These are phyloP conservation scores for Rugosomyces carneus DNA, from an alignment of 1,284 basidiomycete genomes.

Conservation along the genomic window DNA sequence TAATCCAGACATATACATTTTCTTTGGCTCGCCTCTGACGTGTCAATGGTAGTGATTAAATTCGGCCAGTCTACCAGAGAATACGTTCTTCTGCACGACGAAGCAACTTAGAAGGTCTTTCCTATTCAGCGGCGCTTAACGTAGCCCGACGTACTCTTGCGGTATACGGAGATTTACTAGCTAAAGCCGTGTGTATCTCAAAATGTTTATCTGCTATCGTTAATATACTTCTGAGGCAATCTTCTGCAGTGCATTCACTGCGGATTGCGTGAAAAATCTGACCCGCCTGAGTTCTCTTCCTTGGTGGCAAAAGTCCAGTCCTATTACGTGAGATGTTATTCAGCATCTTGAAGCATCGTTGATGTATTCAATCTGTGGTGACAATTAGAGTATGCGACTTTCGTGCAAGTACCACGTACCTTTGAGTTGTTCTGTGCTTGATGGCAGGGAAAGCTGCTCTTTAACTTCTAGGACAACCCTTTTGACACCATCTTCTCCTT, in stretches of 20 bases:
- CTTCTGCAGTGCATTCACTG: no score
- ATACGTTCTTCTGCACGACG: slow-evolving; percentile 86
- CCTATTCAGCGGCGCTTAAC: not conserved
- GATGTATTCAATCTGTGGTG: no score
- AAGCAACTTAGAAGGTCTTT: slow-evolving; percentile 38
- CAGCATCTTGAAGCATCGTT: no score
- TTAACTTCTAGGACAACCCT: slow-evolving; percentile 20
- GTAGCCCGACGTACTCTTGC: not conserved
- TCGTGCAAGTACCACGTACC: no score
- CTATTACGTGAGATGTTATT: no score
- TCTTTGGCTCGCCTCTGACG: slow-evolving; percentile 1
- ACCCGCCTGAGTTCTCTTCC: no score
- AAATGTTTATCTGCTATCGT: not conserved
- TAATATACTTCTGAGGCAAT: slow-evolving; percentile 1
- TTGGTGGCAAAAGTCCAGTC: no score
- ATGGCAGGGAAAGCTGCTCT: slow-evolving; percentile 4
- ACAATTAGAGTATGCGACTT: no score
- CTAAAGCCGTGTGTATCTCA: slow-evolving; percentile 5
- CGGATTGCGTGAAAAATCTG: not conserved
- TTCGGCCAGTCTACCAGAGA: slow-evolving; percentile 85
- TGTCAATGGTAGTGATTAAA: slow-evolving; percentile 68
- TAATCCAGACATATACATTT: slow-evolving; percentile 30
- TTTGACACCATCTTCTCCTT: slow-evolving; percentile 28
- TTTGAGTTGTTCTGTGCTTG: not conserved
- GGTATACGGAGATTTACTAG: not conserved